Conservation (phyloP, 805 yeast species). For the Metschnikowia orientalis region DNA sequence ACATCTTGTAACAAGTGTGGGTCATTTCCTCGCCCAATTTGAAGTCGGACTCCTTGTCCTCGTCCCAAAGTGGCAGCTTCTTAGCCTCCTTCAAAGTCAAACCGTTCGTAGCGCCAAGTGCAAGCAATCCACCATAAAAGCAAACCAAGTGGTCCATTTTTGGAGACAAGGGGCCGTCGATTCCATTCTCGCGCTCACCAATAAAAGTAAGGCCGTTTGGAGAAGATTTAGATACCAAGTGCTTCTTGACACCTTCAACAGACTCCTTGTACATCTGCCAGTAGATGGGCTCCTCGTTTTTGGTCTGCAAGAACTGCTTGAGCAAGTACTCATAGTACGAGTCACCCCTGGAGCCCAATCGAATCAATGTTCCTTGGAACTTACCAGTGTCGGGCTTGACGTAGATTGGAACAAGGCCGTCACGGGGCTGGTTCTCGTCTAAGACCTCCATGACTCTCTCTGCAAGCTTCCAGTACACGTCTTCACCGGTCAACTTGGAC, state of each 20-base stretch:
- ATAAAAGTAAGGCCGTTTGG: slow-evolving; percentile 64
- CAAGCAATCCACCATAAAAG: slow-evolving; percentile 83
- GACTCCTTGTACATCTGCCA: slow-evolving; percentile 73
- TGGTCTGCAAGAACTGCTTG: slow-evolving; percentile 81
- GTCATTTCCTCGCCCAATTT: slow-evolving; percentile 69
- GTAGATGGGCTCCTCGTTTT: slow-evolving; percentile 55
- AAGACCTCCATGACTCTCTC: slow-evolving; percentile 70
- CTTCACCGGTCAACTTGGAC: slow-evolving; percentile 74
- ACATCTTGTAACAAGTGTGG: slow-evolving; percentile 80
- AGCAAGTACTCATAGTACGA: slow-evolving; percentile 86
- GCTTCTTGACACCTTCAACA: slow-evolving; percentile 68
- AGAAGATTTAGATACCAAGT: slow-evolving; percentile 53
- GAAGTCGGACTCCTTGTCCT: slow-evolving; percentile 57
- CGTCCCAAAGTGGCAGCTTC: slow-evolving; percentile 52
- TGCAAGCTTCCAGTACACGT: slow-evolving; percentile 69
- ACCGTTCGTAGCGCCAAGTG: slow-evolving; percentile 87
- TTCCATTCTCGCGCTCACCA: slow-evolving; percentile 73
- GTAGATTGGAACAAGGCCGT: slow-evolving; percentile 80
- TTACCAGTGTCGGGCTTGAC: slow-evolving; percentile 71
- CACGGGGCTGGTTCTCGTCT: slow-evolving; percentile 58
- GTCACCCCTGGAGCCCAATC: slow-evolving; percentile 90
- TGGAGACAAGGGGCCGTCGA: slow-evolving; percentile 53
- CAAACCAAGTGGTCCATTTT: slow-evolving; percentile 95
- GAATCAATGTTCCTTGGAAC: slow-evolving; percentile 59
- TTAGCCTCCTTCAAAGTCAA: slow-evolving; percentile 51